These are phyloP conservation scores for Suillus plorans DNA, from an alignment of 768 basidiomycete species.

Conservation along the genomic window DNA sequence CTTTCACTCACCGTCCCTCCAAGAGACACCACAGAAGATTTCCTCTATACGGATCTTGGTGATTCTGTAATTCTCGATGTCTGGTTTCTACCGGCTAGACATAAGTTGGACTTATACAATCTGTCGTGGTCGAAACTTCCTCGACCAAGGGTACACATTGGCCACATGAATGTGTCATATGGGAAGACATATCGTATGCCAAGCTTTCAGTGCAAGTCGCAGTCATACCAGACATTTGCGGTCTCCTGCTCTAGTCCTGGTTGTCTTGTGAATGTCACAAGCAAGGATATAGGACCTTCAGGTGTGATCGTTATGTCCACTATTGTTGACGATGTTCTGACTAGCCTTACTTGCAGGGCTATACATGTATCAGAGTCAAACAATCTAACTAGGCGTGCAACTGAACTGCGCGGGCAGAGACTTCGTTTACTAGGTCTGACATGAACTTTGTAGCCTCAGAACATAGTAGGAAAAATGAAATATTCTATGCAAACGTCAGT, in stretches of 20 bases:
- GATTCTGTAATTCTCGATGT: slow-evolving; percentile 2
- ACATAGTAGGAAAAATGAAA: not conserved
- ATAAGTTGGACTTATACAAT: not conserved
- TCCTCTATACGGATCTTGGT: not conserved
- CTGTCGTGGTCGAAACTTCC: slow-evolving; percentile 2
- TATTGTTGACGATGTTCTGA: not conserved
- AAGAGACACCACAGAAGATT: slow-evolving; percentile 4
- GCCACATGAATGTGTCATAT: not conserved
- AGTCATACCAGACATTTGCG: slow-evolving; percentile 5
- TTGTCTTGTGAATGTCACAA: slow-evolving; percentile 1
- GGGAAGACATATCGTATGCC: not conserved
- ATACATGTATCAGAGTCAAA: not conserved
- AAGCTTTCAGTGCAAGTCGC: not conserved
- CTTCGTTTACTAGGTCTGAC: not conserved
- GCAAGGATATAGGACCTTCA: not conserved
- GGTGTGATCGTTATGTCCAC: not conserved
- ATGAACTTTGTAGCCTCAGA: not conserved
- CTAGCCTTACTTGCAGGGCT: not conserved
- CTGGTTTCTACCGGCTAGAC: not conserved
- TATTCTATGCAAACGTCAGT: not conserved
- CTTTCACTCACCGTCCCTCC: slow-evolving; percentile 21
- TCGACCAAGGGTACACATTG: not conserved
- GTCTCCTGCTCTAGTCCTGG: slow-evolving; percentile 3
- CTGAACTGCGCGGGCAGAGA: not conserved
- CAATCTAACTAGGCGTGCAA: not conserved